Conservation (phyloP, 805 yeast genomes). For the Candida glaebosa region DNA sequence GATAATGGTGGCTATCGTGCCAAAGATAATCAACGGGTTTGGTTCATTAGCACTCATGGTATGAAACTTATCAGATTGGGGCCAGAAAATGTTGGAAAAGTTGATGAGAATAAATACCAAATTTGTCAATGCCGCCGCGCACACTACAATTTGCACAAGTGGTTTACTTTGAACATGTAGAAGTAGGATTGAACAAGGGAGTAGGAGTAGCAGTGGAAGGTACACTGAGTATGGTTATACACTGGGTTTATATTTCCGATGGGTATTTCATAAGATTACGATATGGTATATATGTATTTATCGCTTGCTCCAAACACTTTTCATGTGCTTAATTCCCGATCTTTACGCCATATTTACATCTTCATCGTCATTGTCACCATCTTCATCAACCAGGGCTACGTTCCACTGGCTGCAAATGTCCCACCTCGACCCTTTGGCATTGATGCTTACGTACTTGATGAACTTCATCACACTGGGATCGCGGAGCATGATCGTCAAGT, state of each 20-base stretch:
- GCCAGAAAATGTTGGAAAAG: background rate
- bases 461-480: slow-evolving; percentile 88
- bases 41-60: slow-evolving; percentile 21
- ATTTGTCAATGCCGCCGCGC: too few species aligned
- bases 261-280: too few species aligned
- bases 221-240: too few species aligned
- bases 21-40: slow-evolving; percentile 38
- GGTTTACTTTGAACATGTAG: too few species aligned
- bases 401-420: slow-evolving; percentile 82
- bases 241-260: too few species aligned
- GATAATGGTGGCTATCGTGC: slow-evolving; percentile 38
- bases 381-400: slow-evolving; percentile 48
- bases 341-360: slow-evolving; percentile 1
- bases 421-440: slow-evolving; percentile 91
- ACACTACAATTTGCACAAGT: too few species aligned
- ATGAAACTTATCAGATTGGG: too few species aligned
- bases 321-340: background rate
- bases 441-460: slow-evolving; percentile 84
- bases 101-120: too few species aligned
- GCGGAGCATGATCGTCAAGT: slow-evolving; percentile 69
- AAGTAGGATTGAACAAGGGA: too few species aligned
- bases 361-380: slow-evolving; percentile 24
- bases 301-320: too few species aligned
- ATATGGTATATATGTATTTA: too few species aligned
- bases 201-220: too few species aligned